Conservation (phyloP, 805 yeast species). For the Kodamaea laetipori region DNA sequence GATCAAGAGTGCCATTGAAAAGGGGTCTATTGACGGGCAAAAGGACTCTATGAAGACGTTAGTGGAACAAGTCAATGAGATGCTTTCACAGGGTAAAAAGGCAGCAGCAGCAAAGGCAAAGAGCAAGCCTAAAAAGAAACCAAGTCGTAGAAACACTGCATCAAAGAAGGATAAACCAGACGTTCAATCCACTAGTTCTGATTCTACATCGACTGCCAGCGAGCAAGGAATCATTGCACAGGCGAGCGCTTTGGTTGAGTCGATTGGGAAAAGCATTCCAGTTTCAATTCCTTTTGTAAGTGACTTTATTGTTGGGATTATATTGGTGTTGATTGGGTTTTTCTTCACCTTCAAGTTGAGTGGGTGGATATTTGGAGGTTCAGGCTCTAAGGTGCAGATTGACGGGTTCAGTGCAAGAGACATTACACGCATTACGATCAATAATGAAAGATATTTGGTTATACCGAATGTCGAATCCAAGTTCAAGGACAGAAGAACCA, state of each 20-base stretch:
- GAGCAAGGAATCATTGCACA: constrained; percentile 19
- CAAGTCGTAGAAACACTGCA: constrained; percentile 17
- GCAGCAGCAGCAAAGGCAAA: constrained; percentile 15
- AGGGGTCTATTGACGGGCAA: constrained; percentile 82
- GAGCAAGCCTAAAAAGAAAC: constrained; percentile 12
- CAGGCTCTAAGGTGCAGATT: constrained; percentile 12
- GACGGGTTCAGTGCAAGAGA: constrained; percentile 8
- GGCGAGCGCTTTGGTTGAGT: constrained; percentile 21
- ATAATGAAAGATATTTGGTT: constrained; percentile 38
- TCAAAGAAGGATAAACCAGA: constrained; percentile 9
- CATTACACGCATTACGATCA: constrained; percentile 26
- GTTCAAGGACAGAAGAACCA: constrained; percentile 26
- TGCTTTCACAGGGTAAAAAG: constrained; percentile 26
- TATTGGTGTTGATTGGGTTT: constrained; percentile 20
- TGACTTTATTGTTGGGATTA: constrained; percentile 25
- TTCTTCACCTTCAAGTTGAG: constrained; percentile 13
- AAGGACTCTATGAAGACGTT: constrained; percentile 55
- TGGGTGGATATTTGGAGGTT: constrained; percentile 24
- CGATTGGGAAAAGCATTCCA: constrained; percentile 30
- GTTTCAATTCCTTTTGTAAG: constrained; percentile 27
- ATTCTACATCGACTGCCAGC: constrained; percentile 3
- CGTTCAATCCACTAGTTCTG: not conserved
- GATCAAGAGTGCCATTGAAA: constrained; percentile 88
- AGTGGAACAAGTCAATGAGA: constrained; percentile 48
- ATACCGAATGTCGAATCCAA: constrained; percentile 44